Evolutionary conservation across 768 basidiomycete species (phyloP).

Genomic region (Mycena sanguinolenta): DNA sequence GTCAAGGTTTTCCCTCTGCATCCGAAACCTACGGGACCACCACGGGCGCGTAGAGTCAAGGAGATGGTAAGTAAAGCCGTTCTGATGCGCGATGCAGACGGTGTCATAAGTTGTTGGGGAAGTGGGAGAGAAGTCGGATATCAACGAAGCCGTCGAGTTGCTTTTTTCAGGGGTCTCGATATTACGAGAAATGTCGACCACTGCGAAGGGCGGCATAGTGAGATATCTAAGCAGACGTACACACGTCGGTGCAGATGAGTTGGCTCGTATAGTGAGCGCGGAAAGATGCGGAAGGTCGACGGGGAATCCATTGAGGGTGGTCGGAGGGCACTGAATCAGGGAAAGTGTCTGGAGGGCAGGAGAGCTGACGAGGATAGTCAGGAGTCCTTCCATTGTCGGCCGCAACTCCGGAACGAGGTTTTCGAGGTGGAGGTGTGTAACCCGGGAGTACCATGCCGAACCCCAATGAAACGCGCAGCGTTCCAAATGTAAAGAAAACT

Average conservation of each 20-base stretch:
- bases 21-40: conserved; percentile 15
- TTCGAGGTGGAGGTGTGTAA: conserved; percentile 31
- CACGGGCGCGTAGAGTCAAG: conserved; percentile 15
- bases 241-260: no score
- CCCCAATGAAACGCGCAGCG: conserved; percentile 35
- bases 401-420: conserved; percentile 11
- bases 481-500: conserved; percentile 21
- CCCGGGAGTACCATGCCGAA: conserved; percentile 31
- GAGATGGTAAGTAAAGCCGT: conserved; percentile 12
- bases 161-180: background rate
- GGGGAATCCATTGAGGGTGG: conserved; percentile 20
- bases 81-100: conserved; percentile 11
- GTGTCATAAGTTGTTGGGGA: conserved; percentile 12
- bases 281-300: conserved; percentile 27
- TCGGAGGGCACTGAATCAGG: conserved; percentile 17
- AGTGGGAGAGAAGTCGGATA: conserved; percentile 1
- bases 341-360: conserved; percentile 27
- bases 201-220: no score
- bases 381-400: conserved; percentile 26
- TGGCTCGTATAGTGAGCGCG: background rate
- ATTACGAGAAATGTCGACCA: background rate
- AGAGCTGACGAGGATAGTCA: conserved; percentile 22
- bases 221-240: no score
- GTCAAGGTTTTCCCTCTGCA: background rate
- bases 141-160: background rate